A percentile compares a stretch with the other conserved stretches of the same genome.
phyloP scores from a whole-genome alignment of 495 filamentous ascomycete species.

The Penicillium dipodomyicola region DNA sequence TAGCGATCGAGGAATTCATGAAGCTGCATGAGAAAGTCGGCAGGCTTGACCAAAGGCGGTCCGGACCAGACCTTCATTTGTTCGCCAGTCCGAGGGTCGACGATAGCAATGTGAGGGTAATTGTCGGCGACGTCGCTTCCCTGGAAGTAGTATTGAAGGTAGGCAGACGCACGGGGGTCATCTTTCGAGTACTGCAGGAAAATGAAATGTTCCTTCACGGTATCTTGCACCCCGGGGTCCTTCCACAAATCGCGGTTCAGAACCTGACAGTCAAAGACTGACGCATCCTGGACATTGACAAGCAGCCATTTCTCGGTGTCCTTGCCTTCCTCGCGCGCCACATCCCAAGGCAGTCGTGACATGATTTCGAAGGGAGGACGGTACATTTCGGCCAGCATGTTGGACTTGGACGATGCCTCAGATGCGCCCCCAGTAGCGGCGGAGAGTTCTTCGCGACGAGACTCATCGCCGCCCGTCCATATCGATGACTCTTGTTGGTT shows the following conservation, averaged over 20 bases:
- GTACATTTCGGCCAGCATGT: slow-evolving; percentile 82
- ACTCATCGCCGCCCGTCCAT: slow-evolving; percentile 63
- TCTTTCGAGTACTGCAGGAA: slow-evolving; percentile 90
- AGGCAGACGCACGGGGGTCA: slow-evolving; percentile 70
- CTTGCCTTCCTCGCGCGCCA: slow-evolving; percentile 78
- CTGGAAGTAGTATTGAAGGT: slow-evolving; percentile 87
- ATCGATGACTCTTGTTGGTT: slow-evolving; percentile 74
- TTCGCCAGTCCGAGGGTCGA: slow-evolving; percentile 94
- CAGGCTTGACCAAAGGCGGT: slow-evolving; percentile 66
- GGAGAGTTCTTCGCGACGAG: slow-evolving; percentile 52
- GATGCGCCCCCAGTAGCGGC: slow-evolving; percentile 72
- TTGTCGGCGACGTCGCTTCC: slow-evolving; percentile 67
- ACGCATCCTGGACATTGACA: slow-evolving; percentile 90
- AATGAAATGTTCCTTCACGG: slow-evolving; percentile 87
- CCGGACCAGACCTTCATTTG: slow-evolving; percentile 97
- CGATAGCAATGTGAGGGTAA: slow-evolving; percentile 92
- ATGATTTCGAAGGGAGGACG: slow-evolving; percentile 89
- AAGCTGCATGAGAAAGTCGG: slow-evolving; percentile 85
- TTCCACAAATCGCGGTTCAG: slow-evolving; percentile 97
- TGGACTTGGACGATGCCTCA: slow-evolving; percentile 64
- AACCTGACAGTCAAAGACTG: slow-evolving; percentile 87
- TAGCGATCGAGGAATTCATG: slow-evolving; percentile 96
- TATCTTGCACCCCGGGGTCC: slow-evolving; percentile 67
- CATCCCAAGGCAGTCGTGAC: slow-evolving; percentile 67
- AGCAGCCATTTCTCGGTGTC: slow-evolving; percentile 88